Evolutionary conservation across 192 early-diverging fungal genomes (phyloP), one percentile per base, ranked within the genome.

Genomic region (Coemansia asiatica): DNA sequence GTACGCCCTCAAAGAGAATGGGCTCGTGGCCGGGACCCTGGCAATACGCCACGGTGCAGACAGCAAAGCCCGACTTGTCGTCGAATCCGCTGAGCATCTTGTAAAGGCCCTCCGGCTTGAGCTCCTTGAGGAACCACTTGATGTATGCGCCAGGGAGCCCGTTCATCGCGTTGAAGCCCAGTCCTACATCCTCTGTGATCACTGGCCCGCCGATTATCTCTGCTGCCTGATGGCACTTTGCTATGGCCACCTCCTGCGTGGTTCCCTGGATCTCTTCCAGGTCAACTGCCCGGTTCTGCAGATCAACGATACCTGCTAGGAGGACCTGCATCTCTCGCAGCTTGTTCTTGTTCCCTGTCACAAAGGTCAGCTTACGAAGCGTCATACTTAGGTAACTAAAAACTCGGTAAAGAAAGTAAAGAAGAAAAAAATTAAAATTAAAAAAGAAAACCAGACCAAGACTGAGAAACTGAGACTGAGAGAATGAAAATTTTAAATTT

Each of bases 321-420:
- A 99, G 95, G 18, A 81, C 84, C 60, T 90, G 90, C 48, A 95
- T 92, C 76, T 99, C 97, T 15, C 74, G 75, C 56, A 99, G 86
- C 76, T 99, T 99, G 83, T 99, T 94, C 64, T 88, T 87, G 87
- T 99, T 99, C 63, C 97, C 97, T 31, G 94, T 95, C 12, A 97
- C 95, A 83, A 97, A 97, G 15, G 88, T 88, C 27, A 89, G 71
- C 60, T 72, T 82, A 29, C 78, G 69, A 19, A 75, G 69, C 21
- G 78, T 54, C 77, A 74, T 74, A 46, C 3, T 28, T 6, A 18
- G 2, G 8, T 16, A 44, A 29, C 55, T 28, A 56, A 33, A 33
- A 33, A 33, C 8, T 33, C 31, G 31, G 8, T 3, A 8, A 33
- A 33, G 3, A 33, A 33, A 33, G 31, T 33, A 33, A 55, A 22